Base-by-base conservation (phyloP, 2,329 filamentous ascomycete genomes). In the Pseudopithomyces chartarum region DNA sequence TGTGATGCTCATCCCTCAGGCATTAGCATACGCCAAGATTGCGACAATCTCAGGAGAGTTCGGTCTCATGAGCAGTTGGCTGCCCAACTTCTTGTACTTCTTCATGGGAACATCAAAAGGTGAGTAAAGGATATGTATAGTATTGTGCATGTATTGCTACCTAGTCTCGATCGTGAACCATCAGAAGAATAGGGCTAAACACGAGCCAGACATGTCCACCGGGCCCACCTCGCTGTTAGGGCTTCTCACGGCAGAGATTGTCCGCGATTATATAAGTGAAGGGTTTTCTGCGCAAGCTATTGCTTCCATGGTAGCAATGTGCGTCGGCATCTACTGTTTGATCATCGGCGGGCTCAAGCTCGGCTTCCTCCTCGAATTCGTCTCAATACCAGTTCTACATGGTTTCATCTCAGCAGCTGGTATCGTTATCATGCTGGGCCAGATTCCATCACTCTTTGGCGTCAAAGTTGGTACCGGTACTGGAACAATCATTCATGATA, bases 21-120 rank as follows among this genome's bases (percentile, higher is more conserved):
- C 91, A 61, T 96, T 98, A 90, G 93, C 93, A 0, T 98, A 98
- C 76, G 92, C 94, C 94, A 75, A 97, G 87, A 64, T 85, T 96
- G 13, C 95, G 91, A 79, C 93, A 89, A 6, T 97, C 89, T 3
- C 97, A 93, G 76, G 94, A 85, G 61, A 89, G 84, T 12, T 96
- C 85, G 94, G 94, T 43, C 91, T 97, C 13, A 77, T 97, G 65
- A 84, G 96, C 56, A 97, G 97, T 76, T 98, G 93, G 93, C 76
- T 98, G 95, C 74, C 94, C 89, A 49, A 97, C 91, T 4, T 97
- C 90, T 15, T 98, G 71, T 94, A 97, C 76, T 97, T 97, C 70
- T 96, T 95, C n/a, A 97, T 98, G 61, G 94, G 94, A 5, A 89
- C 91, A 80, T 73, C 67, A 1, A 62, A 65, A 48, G 71, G 71